A percentile compares a stretch with the other conserved stretches of the same genome.
Evolutionary conservation across 805 yeast genomes (phyloP).

Genomic region (Yarrowia yakushimensis): DNA sequence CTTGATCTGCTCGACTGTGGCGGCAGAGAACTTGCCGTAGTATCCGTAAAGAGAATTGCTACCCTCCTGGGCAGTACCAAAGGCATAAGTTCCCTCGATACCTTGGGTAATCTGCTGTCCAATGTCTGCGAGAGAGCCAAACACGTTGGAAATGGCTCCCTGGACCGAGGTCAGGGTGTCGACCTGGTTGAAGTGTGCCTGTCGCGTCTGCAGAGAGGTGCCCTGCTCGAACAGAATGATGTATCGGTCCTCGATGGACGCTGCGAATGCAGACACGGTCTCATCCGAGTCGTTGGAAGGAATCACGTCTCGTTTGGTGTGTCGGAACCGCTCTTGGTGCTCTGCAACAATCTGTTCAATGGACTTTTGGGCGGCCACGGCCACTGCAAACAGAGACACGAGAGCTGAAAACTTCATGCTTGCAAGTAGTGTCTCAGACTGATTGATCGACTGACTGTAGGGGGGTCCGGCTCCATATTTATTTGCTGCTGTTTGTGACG

Average conservation of each 20-base stretch:
- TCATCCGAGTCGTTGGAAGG: constrained; percentile 14
- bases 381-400: constrained; percentile 16
- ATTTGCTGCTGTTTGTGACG: constrained; percentile 8
- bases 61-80: constrained; percentile 26
- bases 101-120: constrained; percentile 24
- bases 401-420: constrained; percentile 2
- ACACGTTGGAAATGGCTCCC: not conserved
- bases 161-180: constrained; percentile 5
- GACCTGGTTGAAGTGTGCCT: constrained; percentile 16
- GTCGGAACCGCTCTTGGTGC: constrained; percentile 15
- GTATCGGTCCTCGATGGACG: constrained; percentile 14
- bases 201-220: constrained; percentile 24
- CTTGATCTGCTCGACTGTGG: constrained; percentile 46
- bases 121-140: constrained; percentile 4
- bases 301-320: not conserved
- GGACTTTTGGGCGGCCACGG: constrained; percentile 21
- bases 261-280: constrained; percentile 1
- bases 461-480: constrained; percentile 18
- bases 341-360: constrained; percentile 5
- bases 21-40: constrained; percentile 46
- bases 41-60: constrained; percentile 43
- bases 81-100: constrained; percentile 26
- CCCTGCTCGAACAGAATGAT: constrained; percentile 23
- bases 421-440: not conserved
- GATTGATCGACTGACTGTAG: not conserved